Percentiles rank a stretch among this genome's conserved stretches.
These are phyloP conservation scores for Agrostemma githago DNA, from an alignment of 148 eudicot species.

Conservation along the genomic window DNA sequence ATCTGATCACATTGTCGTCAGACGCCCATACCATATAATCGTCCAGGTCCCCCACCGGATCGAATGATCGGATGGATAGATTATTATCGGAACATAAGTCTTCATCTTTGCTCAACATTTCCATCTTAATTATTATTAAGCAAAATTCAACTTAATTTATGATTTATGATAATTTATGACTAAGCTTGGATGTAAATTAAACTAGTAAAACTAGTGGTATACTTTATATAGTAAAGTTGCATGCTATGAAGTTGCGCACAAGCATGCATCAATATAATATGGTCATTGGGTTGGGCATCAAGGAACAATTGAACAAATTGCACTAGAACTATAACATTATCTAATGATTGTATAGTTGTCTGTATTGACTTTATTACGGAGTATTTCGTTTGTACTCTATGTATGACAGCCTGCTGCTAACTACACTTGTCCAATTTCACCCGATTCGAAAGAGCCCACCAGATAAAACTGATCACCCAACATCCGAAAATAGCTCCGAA, in stretches of 20 bases:
- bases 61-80: constrained; percentile 17
- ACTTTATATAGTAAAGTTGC: background rate
- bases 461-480: no score
- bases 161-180: background rate
- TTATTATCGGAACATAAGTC: background rate
- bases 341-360: no score
- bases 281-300: background rate
- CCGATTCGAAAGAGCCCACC: no score
- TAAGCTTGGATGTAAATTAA: background rate
- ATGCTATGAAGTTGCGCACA: background rate
- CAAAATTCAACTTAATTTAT: background rate
- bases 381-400: no score
- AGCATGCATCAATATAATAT: background rate
- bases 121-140: background rate
- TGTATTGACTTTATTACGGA: no score
- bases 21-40: constrained; percentile 27
- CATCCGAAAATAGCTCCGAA: no score
- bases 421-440: no score
- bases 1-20: constrained; percentile 19
- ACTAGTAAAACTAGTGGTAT: background rate
- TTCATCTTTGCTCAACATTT: constrained; percentile 15
- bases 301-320: background rate
- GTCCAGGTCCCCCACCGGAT: constrained; percentile 14
- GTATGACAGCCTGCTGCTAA: no score
- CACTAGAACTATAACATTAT: background rate